Evolutionary conservation across 176 grass and related monocot species (phyloP).

Genomic region (Ananas comosus): DNA sequence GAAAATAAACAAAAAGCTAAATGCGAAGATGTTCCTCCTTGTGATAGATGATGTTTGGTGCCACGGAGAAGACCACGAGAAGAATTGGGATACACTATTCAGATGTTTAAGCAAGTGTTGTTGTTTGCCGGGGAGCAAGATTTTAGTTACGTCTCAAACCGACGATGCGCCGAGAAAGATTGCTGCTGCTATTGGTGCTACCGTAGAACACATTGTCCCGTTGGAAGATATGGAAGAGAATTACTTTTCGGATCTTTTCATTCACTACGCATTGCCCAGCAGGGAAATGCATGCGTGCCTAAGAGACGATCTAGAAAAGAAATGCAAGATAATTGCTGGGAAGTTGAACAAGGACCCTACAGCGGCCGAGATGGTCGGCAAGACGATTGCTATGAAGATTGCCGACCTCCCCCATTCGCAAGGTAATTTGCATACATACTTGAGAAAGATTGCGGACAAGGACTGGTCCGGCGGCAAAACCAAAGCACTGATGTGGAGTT

Average conservation of each 20-base stretch:
- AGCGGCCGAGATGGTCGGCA: no score
- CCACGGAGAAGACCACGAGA: not conserved
- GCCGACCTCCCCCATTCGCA: no score
- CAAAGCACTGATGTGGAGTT: constrained; percentile 24
- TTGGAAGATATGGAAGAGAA: not conserved
- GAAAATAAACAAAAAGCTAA: not conserved
- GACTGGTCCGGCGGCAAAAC: not conserved
- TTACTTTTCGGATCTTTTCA: not conserved
- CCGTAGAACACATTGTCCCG: not conserved
- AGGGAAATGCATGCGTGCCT: not conserved
- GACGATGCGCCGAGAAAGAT: not conserved
- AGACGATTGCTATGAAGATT: no score
- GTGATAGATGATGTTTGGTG: constrained; percentile 39
- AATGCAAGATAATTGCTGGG: not conserved
- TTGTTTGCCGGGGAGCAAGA: not conserved
- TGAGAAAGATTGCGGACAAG: no score
- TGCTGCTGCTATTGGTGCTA: not conserved
- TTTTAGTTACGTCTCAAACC: constrained; percentile 8
- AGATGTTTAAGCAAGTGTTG: not conserved
- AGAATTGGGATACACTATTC: not conserved
- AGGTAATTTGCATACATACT: no score
- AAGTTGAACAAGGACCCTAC: not conserved
- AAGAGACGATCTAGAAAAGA: not conserved
- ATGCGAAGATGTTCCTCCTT: not conserved
- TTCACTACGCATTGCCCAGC: not conserved